phyloP scores from a whole-genome alignment of 495 filamentous ascomycete species.

The Daldinia vernicosa region DNA sequence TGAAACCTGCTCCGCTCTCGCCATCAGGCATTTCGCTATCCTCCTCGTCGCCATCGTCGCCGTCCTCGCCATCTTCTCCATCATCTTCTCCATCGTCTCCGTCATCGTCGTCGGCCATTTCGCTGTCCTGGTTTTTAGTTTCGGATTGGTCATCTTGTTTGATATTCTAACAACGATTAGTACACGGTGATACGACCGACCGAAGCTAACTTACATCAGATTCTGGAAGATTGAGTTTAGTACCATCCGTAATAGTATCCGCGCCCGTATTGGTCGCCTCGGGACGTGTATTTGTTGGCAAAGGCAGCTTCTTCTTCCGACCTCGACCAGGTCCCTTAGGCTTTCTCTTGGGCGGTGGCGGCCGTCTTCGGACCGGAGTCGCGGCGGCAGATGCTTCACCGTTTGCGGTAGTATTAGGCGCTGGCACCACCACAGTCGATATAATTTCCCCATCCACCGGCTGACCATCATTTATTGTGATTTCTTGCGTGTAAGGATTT shows the following conservation, averaged over 20 bases:
- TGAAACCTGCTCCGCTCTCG: conserved; percentile 32
- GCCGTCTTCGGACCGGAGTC: conserved; percentile 63
- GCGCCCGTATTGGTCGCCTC: conserved; percentile 48
- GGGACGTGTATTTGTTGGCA: conserved; percentile 51
- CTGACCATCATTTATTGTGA: conserved; percentile 82
- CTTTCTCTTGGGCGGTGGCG: conserved; percentile 80
- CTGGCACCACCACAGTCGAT: conserved; percentile 60
- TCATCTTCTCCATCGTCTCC: conserved; percentile 54
- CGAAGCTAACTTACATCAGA: conserved; percentile 27
- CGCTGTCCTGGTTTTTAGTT: conserved; percentile 52
- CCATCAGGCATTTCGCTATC: conserved; percentile 44
- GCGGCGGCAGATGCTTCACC: conserved; percentile 42
- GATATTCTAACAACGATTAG: conserved; percentile 53
- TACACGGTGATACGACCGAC: conserved; percentile 46
- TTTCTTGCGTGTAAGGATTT: conserved; percentile 81
- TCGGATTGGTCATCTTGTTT: conserved; percentile 55
- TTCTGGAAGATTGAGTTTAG: conserved; percentile 31
- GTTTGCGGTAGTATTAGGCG: conserved; percentile 40
- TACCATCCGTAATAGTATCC: conserved; percentile 41
- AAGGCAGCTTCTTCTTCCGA: conserved; percentile 67
- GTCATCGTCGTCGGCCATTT: conserved; percentile 62
- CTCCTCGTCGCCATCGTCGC: conserved; percentile 50
- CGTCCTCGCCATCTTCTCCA: conserved; percentile 48
- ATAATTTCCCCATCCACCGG: conserved; percentile 82
- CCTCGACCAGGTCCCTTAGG: conserved; percentile 72